Evolutionary conservation across 1,284 basidiomycete genomes (phyloP).

Genomic region (Termitomyces sp.): DNA sequence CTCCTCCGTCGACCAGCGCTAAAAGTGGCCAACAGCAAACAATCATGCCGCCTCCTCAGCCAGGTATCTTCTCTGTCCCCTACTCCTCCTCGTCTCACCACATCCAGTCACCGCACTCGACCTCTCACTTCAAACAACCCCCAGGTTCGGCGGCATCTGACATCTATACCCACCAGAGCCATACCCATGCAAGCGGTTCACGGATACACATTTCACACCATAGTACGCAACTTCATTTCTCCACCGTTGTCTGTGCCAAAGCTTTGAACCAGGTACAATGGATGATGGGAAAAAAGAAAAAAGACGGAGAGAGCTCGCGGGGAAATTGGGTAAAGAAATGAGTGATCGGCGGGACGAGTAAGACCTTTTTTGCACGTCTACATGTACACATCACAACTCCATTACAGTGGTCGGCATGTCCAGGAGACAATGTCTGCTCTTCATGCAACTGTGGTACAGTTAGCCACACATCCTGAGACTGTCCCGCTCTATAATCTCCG

Average conservation of each 20-base stretch:
- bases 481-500: conserved; percentile 61
- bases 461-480: conserved; percentile 62
- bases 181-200: conserved; percentile 11
- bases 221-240: conserved; percentile 21
- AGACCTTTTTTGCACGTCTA: conserved; percentile 23
- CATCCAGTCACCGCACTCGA: conserved; percentile 22
- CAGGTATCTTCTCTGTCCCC: conserved; percentile 29
- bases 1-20: background rate
- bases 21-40: background rate
- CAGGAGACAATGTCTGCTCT: conserved; percentile 51
- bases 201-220: conserved; percentile 18
- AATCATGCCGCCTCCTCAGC: conserved; percentile 27
- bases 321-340: conserved; percentile 65
- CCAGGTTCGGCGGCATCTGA: conserved; percentile 7
- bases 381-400: background rate
- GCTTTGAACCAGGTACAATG: conserved; percentile 14
- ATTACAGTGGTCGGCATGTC: conserved; percentile 45
- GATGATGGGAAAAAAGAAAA: conserved; percentile 49
- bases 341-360: conserved; percentile 70
- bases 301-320: conserved; percentile 61
- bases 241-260: background rate
- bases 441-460: conserved; percentile 51
- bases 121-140: conserved; percentile 14
- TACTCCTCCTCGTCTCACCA: conserved; percentile 26
- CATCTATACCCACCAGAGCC: conserved; percentile 15